These are phyloP conservation scores for Leccinum subtestaceum DNA, from an alignment of 768 basidiomycete species.

Conservation along the genomic window DNA sequence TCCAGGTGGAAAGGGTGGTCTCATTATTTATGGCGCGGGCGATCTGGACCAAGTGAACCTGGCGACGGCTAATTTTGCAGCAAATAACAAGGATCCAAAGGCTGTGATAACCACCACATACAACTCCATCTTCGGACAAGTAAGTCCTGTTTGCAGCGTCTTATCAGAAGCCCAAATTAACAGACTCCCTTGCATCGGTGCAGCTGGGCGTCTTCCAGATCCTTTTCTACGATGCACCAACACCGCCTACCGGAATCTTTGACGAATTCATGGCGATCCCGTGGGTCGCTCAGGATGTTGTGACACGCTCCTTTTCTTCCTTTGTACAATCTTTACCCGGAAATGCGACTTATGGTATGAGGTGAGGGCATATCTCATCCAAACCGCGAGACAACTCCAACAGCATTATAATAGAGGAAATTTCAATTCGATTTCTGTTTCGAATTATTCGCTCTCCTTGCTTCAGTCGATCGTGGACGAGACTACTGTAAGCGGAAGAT, in stretches of 20 bases:
- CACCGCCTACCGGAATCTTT: conserved; percentile 17
- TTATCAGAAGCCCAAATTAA: neutral
- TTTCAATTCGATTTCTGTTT: conserved; percentile 3
- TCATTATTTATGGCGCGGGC: conserved; percentile 31
- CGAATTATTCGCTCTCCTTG: conserved; percentile 5
- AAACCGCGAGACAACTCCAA: neutral
- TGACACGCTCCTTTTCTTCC: conserved; percentile 15
- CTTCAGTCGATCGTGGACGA: conserved; percentile 10
- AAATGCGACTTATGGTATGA: neutral
- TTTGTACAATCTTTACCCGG: conserved; percentile 8
- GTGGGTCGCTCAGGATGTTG: conserved; percentile 1
- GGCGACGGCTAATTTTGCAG: conserved; percentile 23
- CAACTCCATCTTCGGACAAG: conserved; percentile 24
- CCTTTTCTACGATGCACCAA: conserved; percentile 55
- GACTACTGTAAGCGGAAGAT: conserved; percentile 2
- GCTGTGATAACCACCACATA: conserved; percentile 42
- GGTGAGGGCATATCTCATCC: neutral
- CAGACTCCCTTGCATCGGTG: neutral
- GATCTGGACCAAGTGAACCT: conserved; percentile 11
- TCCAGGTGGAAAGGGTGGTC: conserved; percentile 43
- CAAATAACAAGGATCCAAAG: conserved; percentile 22
- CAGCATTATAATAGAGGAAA: neutral
- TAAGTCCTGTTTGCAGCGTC: no score
- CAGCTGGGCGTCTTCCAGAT: conserved; percentile 27
- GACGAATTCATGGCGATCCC: conserved; percentile 27